Base-by-base conservation (phyloP, 306 rosid genomes). In the Dalbergia oliveri region DNA sequence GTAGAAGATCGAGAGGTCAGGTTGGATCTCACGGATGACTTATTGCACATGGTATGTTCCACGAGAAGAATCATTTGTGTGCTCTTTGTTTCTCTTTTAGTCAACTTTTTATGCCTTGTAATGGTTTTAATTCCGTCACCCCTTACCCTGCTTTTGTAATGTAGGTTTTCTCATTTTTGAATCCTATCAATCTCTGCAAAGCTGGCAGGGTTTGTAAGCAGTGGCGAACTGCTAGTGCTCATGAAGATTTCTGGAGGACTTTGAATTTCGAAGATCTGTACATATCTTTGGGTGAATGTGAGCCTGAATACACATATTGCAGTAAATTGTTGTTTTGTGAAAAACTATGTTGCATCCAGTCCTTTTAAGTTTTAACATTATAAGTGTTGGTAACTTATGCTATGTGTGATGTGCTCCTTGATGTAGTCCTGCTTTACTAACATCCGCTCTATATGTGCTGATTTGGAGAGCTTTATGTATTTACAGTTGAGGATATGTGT, bases 131-230 rank as follows among this genome's bases (percentile, higher is more conserved):
- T 9, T 64, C 19, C n/a, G 1, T 37, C 2, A 44, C 53, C 34
- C 59, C 37, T 50, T 83, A 43, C 12, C 62, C 81, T 53, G 1
- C 34, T 8, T 2, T 11, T 72, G 70, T 58, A n/a, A 77, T 62
- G 44, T 50, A 93, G 98, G 98, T 93, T 53, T 93, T 93, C 90
- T 93, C 98, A 71, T 93, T 93, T 92, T 82, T 93, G 87, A 91
- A 91, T 88, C 97, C 88, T 79, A 68, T 67, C 64, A 87, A 87
- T 87, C 98, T 93, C 39, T 93, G 97, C 87, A 89, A 81, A 88
- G 98, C 97, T 65, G 97, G 94, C 73, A 82, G 85, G 34, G 98
- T 93, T 49, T 93, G 98, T 78, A 83, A 83, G 83, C 98, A 91
- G 80, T 93, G 98, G 98, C 84, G 92, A 80, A 76, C 88, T 72